Evolutionary conservation across 140 eudicot species (phyloP), one percentile per base, ranked within the genome.

Genomic region (Bidens hawaiensis): DNA sequence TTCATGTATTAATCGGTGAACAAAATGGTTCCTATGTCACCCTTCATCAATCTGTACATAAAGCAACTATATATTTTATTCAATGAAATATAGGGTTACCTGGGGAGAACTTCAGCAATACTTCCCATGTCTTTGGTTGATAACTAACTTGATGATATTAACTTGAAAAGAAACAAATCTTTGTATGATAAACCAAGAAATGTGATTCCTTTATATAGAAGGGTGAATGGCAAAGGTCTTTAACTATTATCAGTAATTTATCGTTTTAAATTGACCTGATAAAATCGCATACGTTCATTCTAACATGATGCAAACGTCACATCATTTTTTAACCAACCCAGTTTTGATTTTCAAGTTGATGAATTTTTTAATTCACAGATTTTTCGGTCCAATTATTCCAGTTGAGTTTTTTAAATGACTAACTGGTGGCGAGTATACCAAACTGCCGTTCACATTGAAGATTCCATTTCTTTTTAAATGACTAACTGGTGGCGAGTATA

Each of bases 151-250:
- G 45, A 26, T 43, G 64, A 27, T 58, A 17, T 23, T 9, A 30
- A 58, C 15, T 17, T 10, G 4, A 30, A 28, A 63, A 23, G 57
- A 63, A n/a, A 42, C 15, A 15, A 62, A 15, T 1, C 11, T 23
- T 41, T 26, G 54, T 12, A 46, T 46, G 69, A 63, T 46, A 13
- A 26, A 27, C 13, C 10, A 63, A n/a, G 57, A 45, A 30, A 11
- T 11, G 47, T 16, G 40, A 45, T 26, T 27, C 60, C 70, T 64
- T 28, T 64, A 64, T 5, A 64, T 48, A 64, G 70, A 31, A 22
- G 5, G 6, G 19, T 34, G 26, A 31, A 52, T 19, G 27, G 34
- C 4, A 24, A 30, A 16, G 7, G 12, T 54, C 15, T 7, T 40
- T 38, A 12, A 12, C 3, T 57, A 30, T 7, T 15, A 10, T 27